Percentiles rank a stretch among this genome's conserved stretches.
These are phyloP conservation scores for Hyparrhenia diplandra DNA, from an alignment of 176 grass and related monocot genomes.

Conservation along the genomic window DNA sequence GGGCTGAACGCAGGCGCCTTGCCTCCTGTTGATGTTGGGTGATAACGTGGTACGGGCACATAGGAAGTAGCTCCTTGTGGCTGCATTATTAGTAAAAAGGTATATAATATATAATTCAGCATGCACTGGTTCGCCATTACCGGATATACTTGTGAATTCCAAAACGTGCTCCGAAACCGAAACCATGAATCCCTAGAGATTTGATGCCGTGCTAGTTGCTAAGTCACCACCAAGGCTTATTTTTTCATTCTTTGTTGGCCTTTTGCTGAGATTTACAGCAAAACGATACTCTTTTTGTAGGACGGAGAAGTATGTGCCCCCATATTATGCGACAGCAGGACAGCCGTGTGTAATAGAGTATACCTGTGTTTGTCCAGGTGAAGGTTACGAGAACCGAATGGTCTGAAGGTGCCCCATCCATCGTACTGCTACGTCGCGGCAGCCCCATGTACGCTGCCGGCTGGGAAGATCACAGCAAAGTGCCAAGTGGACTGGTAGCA, in stretches of 20 bases:
- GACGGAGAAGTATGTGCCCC: too few species aligned
- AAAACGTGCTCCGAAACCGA: too few species aligned
- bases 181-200: background rate
- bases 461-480: slow-evolving; percentile 5
- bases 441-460: slow-evolving; percentile 20
- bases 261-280: background rate
- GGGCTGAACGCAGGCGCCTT: background rate
- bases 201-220: background rate
- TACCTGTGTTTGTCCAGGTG: background rate
- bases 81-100: background rate
- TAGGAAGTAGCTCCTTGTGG: background rate
- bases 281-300: too few species aligned
- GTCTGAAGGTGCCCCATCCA: background rate
- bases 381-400: background rate
- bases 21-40: background rate
- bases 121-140: background rate
- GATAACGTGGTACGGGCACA: background rate
- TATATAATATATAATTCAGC: background rate
- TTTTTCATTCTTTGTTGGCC: background rate
- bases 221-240: background rate
- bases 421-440: background rate
- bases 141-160: background rate
- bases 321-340: background rate
- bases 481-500: background rate
- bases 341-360: background rate